Percentiles rank a stretch among this genome's conserved stretches.
These are phyloP conservation scores for Mortierella sp. DNA, from an alignment of 371 early-diverging fungal genomes.

Conservation along the genomic window DNA sequence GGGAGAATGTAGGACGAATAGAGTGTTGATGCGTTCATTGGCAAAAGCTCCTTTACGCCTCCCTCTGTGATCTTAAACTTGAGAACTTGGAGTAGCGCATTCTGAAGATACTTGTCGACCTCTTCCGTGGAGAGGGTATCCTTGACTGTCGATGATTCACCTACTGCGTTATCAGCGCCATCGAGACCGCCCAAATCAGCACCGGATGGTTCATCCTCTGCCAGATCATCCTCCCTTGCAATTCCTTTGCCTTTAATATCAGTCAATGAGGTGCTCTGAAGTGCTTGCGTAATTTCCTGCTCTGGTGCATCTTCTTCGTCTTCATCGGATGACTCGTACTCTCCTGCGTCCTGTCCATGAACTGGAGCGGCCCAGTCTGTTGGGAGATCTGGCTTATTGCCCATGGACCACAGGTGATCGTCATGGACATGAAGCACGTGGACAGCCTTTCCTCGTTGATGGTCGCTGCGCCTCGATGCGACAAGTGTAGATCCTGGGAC, in stretches of 20 bases:
- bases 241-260: no score
- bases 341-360: not conserved
- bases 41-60: conserved; percentile 59
- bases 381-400: conserved; percentile 65
- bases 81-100: conserved; percentile 69
- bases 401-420: conserved; percentile 77
- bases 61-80: conserved; percentile 68
- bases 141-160: conserved; percentile 18
- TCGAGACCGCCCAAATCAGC: conserved; percentile 14
- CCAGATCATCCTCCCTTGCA: no score
- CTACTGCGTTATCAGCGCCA: conserved; percentile 12
- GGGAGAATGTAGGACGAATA: conserved; percentile 74
- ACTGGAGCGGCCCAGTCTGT: conserved; percentile 38
- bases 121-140: conserved; percentile 53
- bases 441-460: conserved; percentile 79
- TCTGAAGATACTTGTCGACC: conserved; percentile 68
- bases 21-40: conserved; percentile 70
- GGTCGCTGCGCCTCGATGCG: conserved; percentile 54
- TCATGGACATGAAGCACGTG: conserved; percentile 72
- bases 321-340: not conserved
- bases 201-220: not conserved
- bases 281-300: no score
- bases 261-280: no score
- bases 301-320: not conserved
- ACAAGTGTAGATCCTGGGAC: conserved; percentile 58